Percentiles rank a stretch among this genome's conserved stretches.
Conservation (phyloP, 202 grass and related monocot genomes). For the Panicum virgatum region DNA sequence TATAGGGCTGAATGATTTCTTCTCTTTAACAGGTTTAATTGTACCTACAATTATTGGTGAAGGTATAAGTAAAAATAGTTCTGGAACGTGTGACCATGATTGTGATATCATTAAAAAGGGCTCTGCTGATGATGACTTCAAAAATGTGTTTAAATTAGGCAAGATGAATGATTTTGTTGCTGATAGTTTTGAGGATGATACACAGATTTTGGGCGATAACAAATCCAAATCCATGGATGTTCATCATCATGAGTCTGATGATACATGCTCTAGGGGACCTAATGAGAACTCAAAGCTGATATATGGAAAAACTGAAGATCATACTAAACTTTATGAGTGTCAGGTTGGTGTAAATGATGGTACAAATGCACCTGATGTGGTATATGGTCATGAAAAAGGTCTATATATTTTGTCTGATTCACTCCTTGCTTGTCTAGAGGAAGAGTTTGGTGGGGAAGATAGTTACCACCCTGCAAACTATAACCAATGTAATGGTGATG, state of each 20-base stretch:
- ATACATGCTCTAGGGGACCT: constrained; percentile 45
- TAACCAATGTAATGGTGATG: constrained; percentile 24
- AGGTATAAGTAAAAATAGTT: constrained; percentile 25
- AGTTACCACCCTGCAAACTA: constrained; percentile 27
- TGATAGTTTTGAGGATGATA: constrained; percentile 88
- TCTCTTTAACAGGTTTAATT: constrained; percentile 43
- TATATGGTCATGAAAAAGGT: constrained; percentile 54
- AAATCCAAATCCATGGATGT: constrained; percentile 22
- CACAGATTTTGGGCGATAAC: constrained; percentile 18
- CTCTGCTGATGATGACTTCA: constrained; percentile 25
- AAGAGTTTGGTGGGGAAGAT: constrained; percentile 62
- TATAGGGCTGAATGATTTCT: neutral
- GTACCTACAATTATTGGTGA: constrained; percentile 32
- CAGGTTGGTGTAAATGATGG: constrained; percentile 28
- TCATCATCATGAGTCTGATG: constrained; percentile 35
- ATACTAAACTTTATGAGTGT: constrained; percentile 30
- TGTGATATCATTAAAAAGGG: constrained; percentile 37
- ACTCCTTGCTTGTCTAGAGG: constrained; percentile 73
- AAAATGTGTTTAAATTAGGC: constrained; percentile 29
- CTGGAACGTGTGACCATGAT: constrained; percentile 22
- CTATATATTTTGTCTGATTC: constrained; percentile 79
- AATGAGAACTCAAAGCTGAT: constrained; percentile 37
- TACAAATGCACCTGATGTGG: constrained; percentile 32
- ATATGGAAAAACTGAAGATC: constrained; percentile 33
- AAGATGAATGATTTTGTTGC: constrained; percentile 45